A percentile compares a stretch with the other conserved stretches of the same genome.
These are phyloP conservation scores for Macroventuria anomochaeta DNA, from an alignment of 2,329 filamentous ascomycete species.

Conservation along the genomic window DNA sequence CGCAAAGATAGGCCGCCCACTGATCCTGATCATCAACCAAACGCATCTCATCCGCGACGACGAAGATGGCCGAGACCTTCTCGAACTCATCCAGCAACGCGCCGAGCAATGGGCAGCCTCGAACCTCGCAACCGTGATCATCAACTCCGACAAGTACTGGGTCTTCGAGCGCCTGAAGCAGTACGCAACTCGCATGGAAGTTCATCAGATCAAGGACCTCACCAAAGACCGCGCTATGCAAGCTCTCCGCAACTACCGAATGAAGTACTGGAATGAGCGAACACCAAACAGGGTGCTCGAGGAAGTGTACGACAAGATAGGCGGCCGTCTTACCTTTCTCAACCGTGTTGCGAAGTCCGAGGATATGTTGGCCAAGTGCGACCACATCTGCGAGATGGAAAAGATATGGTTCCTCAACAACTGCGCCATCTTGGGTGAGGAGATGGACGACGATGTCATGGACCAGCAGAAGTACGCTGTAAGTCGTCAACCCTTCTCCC, in stretches of 20 bases:
- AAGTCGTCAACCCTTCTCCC: conserved; percentile 44
- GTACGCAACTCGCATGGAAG: conserved; percentile 92
- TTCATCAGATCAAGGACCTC: conserved; percentile 84
- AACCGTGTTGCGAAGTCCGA: conserved; percentile 86
- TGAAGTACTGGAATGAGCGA: conserved; percentile 73
- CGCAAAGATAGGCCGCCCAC: conserved; percentile 66
- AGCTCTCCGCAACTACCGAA: conserved; percentile 80
- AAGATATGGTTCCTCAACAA: conserved; percentile 80
- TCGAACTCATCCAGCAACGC: conserved; percentile 93
- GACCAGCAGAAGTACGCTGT: conserved; percentile 96
- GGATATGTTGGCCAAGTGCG: conserved; percentile 80
- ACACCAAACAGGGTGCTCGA: conserved; percentile 66
- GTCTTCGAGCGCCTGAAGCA: conserved; percentile 94
- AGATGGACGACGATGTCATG: conserved; percentile 97
- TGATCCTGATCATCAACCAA: conserved; percentile 94
- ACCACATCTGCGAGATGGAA: conserved; percentile 72
- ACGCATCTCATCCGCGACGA: conserved; percentile 91
- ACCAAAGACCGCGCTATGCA: conserved; percentile 77
- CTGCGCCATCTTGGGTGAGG: conserved; percentile 75
- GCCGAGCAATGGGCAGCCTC: conserved; percentile 96
- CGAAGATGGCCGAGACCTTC: conserved; percentile 87
- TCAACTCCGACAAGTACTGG: conserved; percentile 99
- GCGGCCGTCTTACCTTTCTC: conserved; percentile 85
- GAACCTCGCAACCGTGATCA: conserved; percentile 87
- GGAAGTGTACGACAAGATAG: conserved; percentile 83